Percentiles rank a stretch among this genome's conserved stretches.
Evolutionary conservation across 768 basidiomycete genomes (phyloP).

Genomic region (Amanita polypyramis): DNA sequence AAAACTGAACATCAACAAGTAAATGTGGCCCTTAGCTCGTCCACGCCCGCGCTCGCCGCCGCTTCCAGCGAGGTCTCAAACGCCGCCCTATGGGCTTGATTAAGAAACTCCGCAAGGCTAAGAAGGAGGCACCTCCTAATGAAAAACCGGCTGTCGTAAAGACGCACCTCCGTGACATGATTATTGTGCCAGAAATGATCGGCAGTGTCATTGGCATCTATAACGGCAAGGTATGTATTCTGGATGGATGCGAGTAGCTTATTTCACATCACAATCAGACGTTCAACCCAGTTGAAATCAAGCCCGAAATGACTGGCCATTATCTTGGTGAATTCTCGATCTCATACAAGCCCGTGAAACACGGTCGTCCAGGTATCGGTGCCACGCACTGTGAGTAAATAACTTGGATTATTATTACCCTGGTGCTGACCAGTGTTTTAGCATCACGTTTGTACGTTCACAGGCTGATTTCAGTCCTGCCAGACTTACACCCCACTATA

Average conservation of each 20-base stretch:
- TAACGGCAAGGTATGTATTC: slow-evolving; percentile 75
- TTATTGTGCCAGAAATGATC: slow-evolving; percentile 99
- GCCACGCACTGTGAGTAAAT: slow-evolving; percentile 72
- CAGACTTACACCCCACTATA: slow-evolving; percentile 18
- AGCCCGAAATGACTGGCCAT: slow-evolving; percentile 99
- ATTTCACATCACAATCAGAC: slow-evolving; percentile 32
- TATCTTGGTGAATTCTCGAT: slow-evolving; percentile 97
- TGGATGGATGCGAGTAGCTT: neutral
- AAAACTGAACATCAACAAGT: neutral
- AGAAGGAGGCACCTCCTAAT: slow-evolving; percentile 98
- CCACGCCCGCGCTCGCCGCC: slow-evolving; percentile 95
- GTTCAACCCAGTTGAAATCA: slow-evolving; percentile 97
- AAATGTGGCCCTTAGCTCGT: slow-evolving; percentile 53
- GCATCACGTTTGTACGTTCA: slow-evolving; percentile 68
- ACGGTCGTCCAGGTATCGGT: slow-evolving; percentile 98
- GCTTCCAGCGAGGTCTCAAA: slow-evolving; percentile 98
- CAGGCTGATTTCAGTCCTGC: neutral
- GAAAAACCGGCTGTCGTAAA: slow-evolving; percentile 99
- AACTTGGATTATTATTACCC: neutral
- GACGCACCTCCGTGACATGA: slow-evolving; percentile 99
- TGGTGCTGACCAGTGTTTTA: slow-evolving; percentile 18
- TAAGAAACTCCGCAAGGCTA: slow-evolving; percentile 98
- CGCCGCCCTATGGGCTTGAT: slow-evolving; percentile 97
- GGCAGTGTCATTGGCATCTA: slow-evolving; percentile 97
- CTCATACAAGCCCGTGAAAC: slow-evolving; percentile 98